phyloP scores from a whole-genome alignment of 2,329 filamentous ascomycete species.

The Fusarium sp. region DNA sequence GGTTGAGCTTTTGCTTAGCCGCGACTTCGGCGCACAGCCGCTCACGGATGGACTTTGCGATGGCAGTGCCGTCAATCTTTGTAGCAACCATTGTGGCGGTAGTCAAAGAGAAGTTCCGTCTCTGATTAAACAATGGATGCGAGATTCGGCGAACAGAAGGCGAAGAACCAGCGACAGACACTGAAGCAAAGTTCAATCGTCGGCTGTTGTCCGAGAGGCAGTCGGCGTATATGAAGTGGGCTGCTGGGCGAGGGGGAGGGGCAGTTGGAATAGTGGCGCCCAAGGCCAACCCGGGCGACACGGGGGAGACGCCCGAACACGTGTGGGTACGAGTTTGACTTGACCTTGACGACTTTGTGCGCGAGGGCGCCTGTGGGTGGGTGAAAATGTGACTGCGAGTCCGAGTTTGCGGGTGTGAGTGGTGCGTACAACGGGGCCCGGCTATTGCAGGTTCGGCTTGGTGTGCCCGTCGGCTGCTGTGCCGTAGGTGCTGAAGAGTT shows the following conservation, averaged over 20 bases:
- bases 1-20: conserved; percentile 82
- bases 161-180: conserved; percentile 22
- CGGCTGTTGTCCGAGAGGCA: conserved; percentile 21
- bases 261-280: conserved; percentile 35
- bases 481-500: conserved; percentile 20
- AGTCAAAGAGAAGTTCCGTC: conserved; percentile 58
- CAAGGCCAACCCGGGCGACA: conserved; percentile 29
- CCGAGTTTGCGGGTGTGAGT: conserved; percentile 19
- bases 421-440: conserved; percentile 31
- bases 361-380: conserved; percentile 15
- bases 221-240: conserved; percentile 35
- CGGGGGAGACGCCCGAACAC: conserved; percentile 39
- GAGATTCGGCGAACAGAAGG: conserved; percentile 9
- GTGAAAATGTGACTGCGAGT: conserved; percentile 28
- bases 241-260: conserved; percentile 36
- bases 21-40: conserved; percentile 82
- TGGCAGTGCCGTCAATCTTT: conserved; percentile 95
- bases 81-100: conserved; percentile 79
- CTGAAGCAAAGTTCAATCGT: conserved; percentile 27
- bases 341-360: conserved; percentile 27
- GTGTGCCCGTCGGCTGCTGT: conserved; percentile 24
- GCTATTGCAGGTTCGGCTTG: conserved; percentile 36
- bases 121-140: conserved; percentile 18
- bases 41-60: conserved; percentile 92
- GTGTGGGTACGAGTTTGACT: conserved; percentile 27